Evolutionary conservation across 2,329 filamentous ascomycete species (phyloP).

Genomic region (Aureobasidium sp.): DNA sequence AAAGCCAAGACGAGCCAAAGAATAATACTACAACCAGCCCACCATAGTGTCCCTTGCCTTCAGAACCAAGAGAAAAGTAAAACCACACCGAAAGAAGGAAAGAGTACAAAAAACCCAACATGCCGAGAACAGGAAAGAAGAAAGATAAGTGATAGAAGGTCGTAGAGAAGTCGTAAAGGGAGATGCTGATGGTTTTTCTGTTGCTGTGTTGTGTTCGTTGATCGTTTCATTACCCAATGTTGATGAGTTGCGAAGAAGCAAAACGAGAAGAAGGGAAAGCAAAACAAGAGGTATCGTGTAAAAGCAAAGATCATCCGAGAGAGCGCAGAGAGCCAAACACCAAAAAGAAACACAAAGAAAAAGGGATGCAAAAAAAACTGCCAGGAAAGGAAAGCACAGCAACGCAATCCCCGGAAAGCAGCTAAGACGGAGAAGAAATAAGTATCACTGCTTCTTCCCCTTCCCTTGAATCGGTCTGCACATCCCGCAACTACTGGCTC

Average conservation of each 20-base stretch:
- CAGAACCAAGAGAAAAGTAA: background rate
- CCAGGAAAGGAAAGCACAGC: background rate
- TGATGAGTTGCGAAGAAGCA: background rate
- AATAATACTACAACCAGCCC: background rate
- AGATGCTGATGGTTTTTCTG: background rate
- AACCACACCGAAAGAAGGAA: slow-evolving; percentile 1
- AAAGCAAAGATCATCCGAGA: background rate
- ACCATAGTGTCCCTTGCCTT: background rate
- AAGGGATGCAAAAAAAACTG: background rate
- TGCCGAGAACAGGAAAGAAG: background rate
- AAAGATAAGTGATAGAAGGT: background rate
- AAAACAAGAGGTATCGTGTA: background rate
- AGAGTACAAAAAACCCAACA: background rate
- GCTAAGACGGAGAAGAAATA: background rate
- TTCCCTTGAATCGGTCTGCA: background rate
- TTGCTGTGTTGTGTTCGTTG: background rate
- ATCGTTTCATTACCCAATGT: background rate
- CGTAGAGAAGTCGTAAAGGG: background rate
- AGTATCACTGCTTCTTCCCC: background rate
- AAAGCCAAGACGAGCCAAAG: background rate
- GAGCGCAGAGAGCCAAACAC: no score
- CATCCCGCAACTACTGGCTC: background rate
- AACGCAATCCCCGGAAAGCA: background rate
- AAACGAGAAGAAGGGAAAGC: background rate
- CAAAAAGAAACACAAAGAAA: background rate